Evolutionary conservation across 208 protist genomes (phyloP), one percentile per base, ranked within the genome.

Genomic region (Leishmania guyanensis): DNA sequence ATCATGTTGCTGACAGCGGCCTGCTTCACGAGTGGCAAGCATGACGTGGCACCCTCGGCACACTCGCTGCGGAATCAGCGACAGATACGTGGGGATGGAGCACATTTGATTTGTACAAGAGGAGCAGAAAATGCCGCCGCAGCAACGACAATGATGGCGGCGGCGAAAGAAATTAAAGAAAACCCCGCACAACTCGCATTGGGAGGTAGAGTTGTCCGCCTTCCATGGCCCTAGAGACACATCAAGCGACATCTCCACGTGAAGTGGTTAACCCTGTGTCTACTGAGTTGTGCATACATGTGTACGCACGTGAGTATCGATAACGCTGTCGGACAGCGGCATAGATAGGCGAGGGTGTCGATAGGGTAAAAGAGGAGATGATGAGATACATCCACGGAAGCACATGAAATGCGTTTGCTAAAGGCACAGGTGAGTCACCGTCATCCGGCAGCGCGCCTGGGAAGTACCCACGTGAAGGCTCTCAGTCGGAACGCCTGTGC

Each of bases 71-170:
- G 82, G 83, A 22, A 89, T 85, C 1, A 56, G 51, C 14, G 76
- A 70, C 10, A 76, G 53, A 12, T 91, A 75, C 6, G 77, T 69
- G 0, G 83, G 84, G 26, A 92, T 80, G 26, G 64, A 33, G 22
- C 77, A 51, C 43, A 74, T 86, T 10, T 80, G 75, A 0, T 74
- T 83, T 2, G 83, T 88, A 76, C 91, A 94, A 0, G 80, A 73
- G 43, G 75, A 75, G 72, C 89, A 92, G 72, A 92, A 94, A 64
- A 91, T 88, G 29, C 80, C 75, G 29, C 87, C 87, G 50, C 85
- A 88, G 50, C 78, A 81, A 5, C 85, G 81, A 46, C 85, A 88
- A 60, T 83, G 85, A 50, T 94, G 89, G 58, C 87, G 85, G 46
- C 87, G 70, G 36, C 69, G 75, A 39, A 79, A 75, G n/a, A 91